A percentile compares a stretch with the other conserved stretches of the same genome.
phyloP scores from a whole-genome alignment of 306 rosid species.

The Oxytropis ochrocephala region DNA sequence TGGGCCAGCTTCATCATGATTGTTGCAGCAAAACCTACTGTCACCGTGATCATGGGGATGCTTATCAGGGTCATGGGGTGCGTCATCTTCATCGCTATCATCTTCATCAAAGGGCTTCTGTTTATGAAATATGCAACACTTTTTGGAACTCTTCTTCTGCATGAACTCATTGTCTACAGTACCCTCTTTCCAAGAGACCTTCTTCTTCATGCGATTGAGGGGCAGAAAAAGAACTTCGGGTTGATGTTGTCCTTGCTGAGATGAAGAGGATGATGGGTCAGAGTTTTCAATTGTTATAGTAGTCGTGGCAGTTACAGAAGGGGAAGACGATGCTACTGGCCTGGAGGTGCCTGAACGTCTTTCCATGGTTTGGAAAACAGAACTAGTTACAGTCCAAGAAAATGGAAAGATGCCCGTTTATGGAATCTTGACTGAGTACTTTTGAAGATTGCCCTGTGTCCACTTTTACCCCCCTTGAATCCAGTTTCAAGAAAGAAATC shows the following conservation, averaged over 20 bases:
- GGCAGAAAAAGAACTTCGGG: conserved; percentile 57
- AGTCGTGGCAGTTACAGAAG: conserved; percentile 24
- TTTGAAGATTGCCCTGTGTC: background rate
- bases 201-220: conserved; percentile 84
- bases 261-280: conserved; percentile 34
- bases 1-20: conserved; percentile 37
- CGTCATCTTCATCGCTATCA: conserved; percentile 67
- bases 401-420: background rate
- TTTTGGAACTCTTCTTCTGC: conserved; percentile 96
- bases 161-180: conserved; percentile 92
- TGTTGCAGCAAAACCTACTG: conserved; percentile 37
- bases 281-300: conserved; percentile 47
- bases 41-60: conserved; percentile 25
- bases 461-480: background rate
- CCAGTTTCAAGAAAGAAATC: background rate
- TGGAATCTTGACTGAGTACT: background rate
- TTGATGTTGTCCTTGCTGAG: conserved; percentile 38
- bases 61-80: conserved; percentile 12
- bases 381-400: no score
- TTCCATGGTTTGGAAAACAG: no score
- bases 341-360: conserved; percentile 9
- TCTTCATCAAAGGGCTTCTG: conserved; percentile 64
- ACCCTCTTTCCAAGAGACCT: conserved; percentile 88
- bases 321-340: conserved; percentile 12
- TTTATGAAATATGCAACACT: conserved; percentile 93